Conservation (phyloP, 495 filamentous ascomycete species). For the Copromyces sp. region DNA sequence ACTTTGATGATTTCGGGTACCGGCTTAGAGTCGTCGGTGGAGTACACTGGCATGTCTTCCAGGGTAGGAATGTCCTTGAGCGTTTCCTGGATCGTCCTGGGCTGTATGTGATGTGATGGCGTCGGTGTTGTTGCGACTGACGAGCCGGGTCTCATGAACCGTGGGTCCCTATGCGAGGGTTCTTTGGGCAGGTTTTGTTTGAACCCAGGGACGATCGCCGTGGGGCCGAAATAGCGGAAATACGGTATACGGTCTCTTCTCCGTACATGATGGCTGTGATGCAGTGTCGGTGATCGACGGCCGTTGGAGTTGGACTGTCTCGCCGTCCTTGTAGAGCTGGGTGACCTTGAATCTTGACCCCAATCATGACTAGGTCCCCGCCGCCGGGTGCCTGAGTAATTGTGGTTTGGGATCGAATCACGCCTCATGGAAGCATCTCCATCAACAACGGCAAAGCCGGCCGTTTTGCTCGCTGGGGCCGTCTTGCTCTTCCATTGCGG, state of each 20-base stretch:
- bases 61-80: constrained; percentile 55
- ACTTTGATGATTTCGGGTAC: constrained; percentile 62
- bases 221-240: constrained; percentile 81
- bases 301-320: constrained; percentile 21
- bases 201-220: constrained; percentile 83
- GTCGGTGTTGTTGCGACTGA: constrained; percentile 9
- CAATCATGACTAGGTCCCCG: constrained; percentile 18
- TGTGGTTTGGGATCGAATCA: constrained; percentile 18
- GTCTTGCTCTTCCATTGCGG: constrained; percentile 24
- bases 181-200: constrained; percentile 62
- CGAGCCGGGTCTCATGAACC: background rate
- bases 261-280: constrained; percentile 25
- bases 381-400: constrained; percentile 5
- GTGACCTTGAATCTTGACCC: constrained; percentile 18
- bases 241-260: constrained; percentile 63
- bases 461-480: constrained; percentile 1
- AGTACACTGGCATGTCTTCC: constrained; percentile 70
- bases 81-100: constrained; percentile 40
- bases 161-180: background rate
- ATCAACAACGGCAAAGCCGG: constrained; percentile 15
- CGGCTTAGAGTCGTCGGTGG: constrained; percentile 54
- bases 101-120: constrained; percentile 13
- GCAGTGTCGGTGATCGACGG: constrained; percentile 31
- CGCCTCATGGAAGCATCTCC: constrained; percentile 4
- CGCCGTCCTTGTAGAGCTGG: constrained; percentile 10